Evolutionary conservation across 495 filamentous ascomycete genomes (phyloP), one percentile per base, ranked within the genome.

Genomic region (Zalerion maritima): DNA sequence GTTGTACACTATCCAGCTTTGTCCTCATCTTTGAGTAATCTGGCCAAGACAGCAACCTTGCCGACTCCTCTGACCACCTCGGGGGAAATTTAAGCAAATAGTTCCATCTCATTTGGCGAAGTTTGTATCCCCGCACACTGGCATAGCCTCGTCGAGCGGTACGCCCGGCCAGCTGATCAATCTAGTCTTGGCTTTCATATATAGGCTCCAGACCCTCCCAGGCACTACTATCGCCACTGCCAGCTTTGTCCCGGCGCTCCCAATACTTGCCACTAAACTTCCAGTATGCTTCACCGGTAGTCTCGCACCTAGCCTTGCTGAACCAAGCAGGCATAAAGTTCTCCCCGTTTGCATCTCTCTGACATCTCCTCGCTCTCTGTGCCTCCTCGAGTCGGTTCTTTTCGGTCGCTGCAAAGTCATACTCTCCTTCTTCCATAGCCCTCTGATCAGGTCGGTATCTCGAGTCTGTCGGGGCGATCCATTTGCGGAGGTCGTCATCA

Each of bases 371-470:
- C 21, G 75, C 77, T 32, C 89, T 60, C 63, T 97, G 89, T 40
- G 76, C 89, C 62, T 96, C 84, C 56, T 97, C 89, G 0, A 97
- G 69, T 6, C 91, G 68, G 44, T 91, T 87, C 67, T 97, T 97
- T 64, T 97, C 89, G 13, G 63, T 66, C 1, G 89, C 91, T 6
- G 89, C 89, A 26, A 91, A 57, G 42, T 93, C 84, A 43, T 97
- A 97, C 49, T 84, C 73, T 6, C 91, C 89, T 31, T 94, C 85
- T 50, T 97, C 89, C 89, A 97, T 97, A 1, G 89, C 89, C n/a
- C 91, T 68, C 57, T 97, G 89, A 49, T 97, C 89, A 0, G 89
- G 91, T 11, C 89, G 66, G 21, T 91, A 59, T 9, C 89, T 66
- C 5, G 87, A 89, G 49, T 97, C 89, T 0, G 89, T 97, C 4